Base-by-base conservation (phyloP, 345 rosid genomes). In the Gossypium ekmanianum region DNA sequence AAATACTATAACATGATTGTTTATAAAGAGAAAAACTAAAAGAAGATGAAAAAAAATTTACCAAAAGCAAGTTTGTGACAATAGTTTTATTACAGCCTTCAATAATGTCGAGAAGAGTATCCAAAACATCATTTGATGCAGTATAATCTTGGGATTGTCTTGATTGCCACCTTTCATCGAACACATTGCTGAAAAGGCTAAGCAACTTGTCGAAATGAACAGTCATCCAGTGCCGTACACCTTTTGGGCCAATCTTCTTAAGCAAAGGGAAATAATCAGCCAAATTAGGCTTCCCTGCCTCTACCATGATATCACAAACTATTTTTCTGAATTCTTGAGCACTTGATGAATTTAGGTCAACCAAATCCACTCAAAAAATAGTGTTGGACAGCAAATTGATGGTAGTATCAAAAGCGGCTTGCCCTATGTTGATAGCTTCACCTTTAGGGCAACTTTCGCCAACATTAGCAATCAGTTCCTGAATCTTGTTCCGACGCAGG, bases 201-300 rank as follows among this genome's bases (percentile, higher is more conserved):
- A 81, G 58, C 43, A 87, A 7, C 34, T 11, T 78, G 13, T 62
- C 76, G 0, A 77, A 17, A 48, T 51, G 64, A 34, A 4, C 14
- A 10, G 55, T 54, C 48, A 76, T 51, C 3, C 47, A 18, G 13
- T 75, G 45, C 59, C 76, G 70, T 39, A 62, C 18, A 11, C 82
- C 76, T 22, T 45, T 70, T 11, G 79, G 82, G n/a, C 87, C 93
- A 71, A 89, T 22, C 66, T 54, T 73, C 59, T 77, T 39, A 0
- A 88, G 64, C 20, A 81, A 13, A 2, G 88, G 91, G 51, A 86
- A 89, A 66, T 45, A 87, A 59, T 89, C 86, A 1, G 78, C 74
- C 55, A 76, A 8, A 22, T 86, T 86, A 5, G 84, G 85, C 41
- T 81, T 81, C 50, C 90, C 94, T 0, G 68, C 68, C 50, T 77